Percentiles rank a stretch among this genome's conserved stretches.
These are phyloP conservation scores for Schwanniomyces etchellsii DNA, from an alignment of 1,139 yeast genomes.

Conservation along the genomic window DNA sequence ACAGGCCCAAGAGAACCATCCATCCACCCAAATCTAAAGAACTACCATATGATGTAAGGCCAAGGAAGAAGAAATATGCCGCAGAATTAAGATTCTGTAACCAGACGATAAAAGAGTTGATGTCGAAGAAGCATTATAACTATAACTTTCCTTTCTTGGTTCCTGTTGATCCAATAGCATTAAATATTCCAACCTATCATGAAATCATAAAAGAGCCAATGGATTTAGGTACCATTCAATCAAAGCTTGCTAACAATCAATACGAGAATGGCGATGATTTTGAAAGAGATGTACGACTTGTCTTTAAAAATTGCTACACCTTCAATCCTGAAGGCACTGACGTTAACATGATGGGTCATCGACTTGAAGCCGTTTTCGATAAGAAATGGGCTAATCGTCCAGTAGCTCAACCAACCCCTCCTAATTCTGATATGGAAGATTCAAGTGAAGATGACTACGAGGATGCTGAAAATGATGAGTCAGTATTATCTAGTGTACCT, in stretches of 20 bases:
- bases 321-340: constrained; percentile 96
- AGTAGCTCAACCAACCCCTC: constrained; percentile 54
- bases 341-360: constrained; percentile 92
- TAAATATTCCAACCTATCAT: constrained; percentile 84
- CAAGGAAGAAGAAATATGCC: constrained; percentile 87
- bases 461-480: constrained; percentile 68
- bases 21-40: constrained; percentile 97
- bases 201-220: constrained; percentile 87
- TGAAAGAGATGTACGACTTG: constrained; percentile 73
- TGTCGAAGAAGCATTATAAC: constrained; percentile 75
- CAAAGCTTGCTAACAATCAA: constrained; percentile 76
- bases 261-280: constrained; percentile 88
- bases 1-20: constrained; percentile 88
- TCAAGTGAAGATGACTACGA: constrained; percentile 50
- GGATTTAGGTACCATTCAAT: constrained; percentile 86
- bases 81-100: constrained; percentile 86
- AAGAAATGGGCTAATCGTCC: constrained; percentile 90
- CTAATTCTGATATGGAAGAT: constrained; percentile 27
- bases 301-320: constrained; percentile 81
- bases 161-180: constrained; percentile 94
- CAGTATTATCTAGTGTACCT: constrained; percentile 67
- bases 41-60: constrained; percentile 84
- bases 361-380: constrained; percentile 79
- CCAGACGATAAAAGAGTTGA: constrained; percentile 74
- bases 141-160: constrained; percentile 85